These are phyloP conservation scores for Crithidia brevicula DNA, from an alignment of 208 protist genomes.

Conservation along the genomic window DNA sequence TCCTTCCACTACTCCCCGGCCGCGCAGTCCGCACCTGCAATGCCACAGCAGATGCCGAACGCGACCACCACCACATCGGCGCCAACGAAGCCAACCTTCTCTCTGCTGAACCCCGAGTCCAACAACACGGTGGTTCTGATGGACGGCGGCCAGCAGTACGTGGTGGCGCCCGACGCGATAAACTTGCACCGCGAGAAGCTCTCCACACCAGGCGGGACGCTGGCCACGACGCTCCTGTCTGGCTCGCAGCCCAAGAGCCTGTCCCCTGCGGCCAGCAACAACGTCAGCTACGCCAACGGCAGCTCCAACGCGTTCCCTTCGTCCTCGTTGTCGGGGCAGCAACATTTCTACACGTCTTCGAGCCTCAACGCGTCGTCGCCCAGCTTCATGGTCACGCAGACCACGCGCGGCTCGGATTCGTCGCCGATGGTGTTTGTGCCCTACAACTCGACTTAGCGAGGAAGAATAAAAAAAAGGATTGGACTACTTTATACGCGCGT, in stretches of 20 bases:
- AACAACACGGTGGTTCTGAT: slow-evolving; percentile 31
- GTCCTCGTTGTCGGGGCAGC: neutral
- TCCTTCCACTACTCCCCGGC: slow-evolving; percentile 6
- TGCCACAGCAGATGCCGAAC: neutral
- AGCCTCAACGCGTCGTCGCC: neutral
- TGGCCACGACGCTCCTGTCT: neutral
- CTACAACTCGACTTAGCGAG: slow-evolving; percentile 2
- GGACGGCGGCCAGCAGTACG: slow-evolving; percentile 43
- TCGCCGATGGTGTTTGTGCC: slow-evolving; percentile 23
- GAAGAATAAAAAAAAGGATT: neutral
- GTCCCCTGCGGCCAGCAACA: slow-evolving; percentile 3
- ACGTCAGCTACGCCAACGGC: neutral
- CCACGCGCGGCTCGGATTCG: neutral
- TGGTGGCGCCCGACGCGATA: slow-evolving; percentile 39
- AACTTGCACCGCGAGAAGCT: slow-evolving; percentile 27
- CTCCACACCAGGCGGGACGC: neutral
- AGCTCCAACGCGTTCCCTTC: neutral
- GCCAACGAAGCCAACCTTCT: neutral
- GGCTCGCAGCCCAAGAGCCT: slow-evolving; percentile 15
- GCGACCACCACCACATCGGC: neutral
- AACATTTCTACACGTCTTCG: neutral
- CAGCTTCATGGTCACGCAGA: slow-evolving; percentile 18
- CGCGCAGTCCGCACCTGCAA: slow-evolving; percentile 15
- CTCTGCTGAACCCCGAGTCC: slow-evolving; percentile 22
- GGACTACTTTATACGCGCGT: neutral